Conservation (phyloP, 768 basidiomycete species). For the Lentinula boryana region DNA sequence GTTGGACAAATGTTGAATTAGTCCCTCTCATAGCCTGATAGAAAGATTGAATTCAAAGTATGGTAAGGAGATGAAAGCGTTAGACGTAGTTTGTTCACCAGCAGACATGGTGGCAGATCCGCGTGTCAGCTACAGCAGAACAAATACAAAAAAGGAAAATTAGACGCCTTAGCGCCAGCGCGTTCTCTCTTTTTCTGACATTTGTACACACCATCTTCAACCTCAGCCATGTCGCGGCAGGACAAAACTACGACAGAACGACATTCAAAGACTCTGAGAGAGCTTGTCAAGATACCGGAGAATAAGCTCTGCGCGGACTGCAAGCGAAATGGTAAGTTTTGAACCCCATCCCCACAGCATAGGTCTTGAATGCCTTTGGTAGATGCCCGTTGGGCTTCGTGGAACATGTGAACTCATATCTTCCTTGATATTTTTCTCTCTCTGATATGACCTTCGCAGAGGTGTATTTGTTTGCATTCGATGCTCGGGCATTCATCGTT, state of each 20-base stretch:
- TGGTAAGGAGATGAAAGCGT: not conserved
- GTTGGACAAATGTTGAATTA: too few relatives aligned
- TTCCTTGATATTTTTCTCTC: not conserved
- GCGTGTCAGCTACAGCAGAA: not conserved
- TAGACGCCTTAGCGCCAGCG: not conserved
- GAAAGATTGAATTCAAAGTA: too few relatives aligned
- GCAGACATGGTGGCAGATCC: not conserved
- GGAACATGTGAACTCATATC: slow-evolving; percentile 72
- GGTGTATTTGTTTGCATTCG: slow-evolving; percentile 95
- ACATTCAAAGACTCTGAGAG: slow-evolving; percentile 72
- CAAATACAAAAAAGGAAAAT: too few relatives aligned
- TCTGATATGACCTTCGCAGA: slow-evolving; percentile 28
- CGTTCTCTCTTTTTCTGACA: not conserved
- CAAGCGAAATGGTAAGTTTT: slow-evolving; percentile 80
- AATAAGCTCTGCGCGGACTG: slow-evolving; percentile 97
- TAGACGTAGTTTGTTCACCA: not conserved
- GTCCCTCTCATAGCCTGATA: too few relatives aligned
- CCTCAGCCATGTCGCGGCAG: slow-evolving; percentile 37
- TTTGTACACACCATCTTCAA: not conserved
- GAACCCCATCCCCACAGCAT: not conserved
- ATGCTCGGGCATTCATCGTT: slow-evolving; percentile 95
- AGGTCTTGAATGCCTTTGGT: slow-evolving; percentile 5
- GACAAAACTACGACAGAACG: slow-evolving; percentile 85
- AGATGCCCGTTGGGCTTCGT: slow-evolving; percentile 98
- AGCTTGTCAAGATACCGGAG: slow-evolving; percentile 81